Conservation (phyloP, 2,329 filamentous ascomycete genomes). For the Colletotrichum ledebouriae region DNA sequence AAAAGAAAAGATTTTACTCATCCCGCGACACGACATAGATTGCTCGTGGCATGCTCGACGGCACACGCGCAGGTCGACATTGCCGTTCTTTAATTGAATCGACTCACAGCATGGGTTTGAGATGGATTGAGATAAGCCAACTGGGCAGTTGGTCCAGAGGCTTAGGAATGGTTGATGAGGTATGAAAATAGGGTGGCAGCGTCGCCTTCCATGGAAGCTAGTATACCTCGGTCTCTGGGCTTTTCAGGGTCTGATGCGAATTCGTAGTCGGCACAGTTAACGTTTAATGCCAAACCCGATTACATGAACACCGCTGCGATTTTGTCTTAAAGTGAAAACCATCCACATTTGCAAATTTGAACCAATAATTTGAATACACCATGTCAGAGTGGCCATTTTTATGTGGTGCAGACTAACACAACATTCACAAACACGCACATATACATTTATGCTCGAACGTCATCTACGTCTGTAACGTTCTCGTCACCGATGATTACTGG, state of each 20-base stretch:
- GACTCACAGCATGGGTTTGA: slow-evolving; percentile 32
- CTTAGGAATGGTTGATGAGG: background rate
- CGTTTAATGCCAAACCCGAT: slow-evolving; percentile 27
- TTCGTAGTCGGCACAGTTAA: slow-evolving; percentile 1
- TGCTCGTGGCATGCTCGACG: slow-evolving; percentile 49
- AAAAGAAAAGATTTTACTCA: slow-evolving; percentile 55
- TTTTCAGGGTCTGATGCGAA: slow-evolving; percentile 26
- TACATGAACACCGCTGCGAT: background rate
- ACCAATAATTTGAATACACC: no score
- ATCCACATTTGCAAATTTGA: no score
- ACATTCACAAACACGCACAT: background rate
- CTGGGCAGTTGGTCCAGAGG: slow-evolving; percentile 27
- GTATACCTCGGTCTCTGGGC: background rate
- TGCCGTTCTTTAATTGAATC: slow-evolving; percentile 41
- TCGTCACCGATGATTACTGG: background rate
- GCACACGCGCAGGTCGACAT: slow-evolving; percentile 42
- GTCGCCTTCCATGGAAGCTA: background rate
- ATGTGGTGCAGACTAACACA: background rate
- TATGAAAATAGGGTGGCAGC: slow-evolving; percentile 9
- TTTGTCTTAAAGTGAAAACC: no score
- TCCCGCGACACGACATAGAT: slow-evolving; percentile 58
- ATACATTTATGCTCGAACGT: background rate
- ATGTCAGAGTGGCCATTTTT: no score
- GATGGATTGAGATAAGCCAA: background rate
- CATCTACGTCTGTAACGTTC: background rate